phyloP scores from a whole-genome alignment of 257 asterid species.

The Galeopsis tetrahit region DNA sequence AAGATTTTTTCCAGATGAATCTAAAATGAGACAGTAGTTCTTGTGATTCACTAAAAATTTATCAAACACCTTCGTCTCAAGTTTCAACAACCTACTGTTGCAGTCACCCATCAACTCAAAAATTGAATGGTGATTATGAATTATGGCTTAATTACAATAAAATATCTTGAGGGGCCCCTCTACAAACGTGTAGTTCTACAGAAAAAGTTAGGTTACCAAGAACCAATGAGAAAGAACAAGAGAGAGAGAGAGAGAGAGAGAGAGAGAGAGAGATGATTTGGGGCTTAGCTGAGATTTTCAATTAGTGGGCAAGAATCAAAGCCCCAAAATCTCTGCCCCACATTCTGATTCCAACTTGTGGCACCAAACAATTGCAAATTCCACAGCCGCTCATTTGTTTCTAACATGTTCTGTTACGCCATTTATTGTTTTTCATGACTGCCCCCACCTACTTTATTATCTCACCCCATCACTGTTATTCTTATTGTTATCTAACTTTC shows the following conservation, averaged over 20 bases:
- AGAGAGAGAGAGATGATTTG: conserved; percentile 18
- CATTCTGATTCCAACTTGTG: conserved; percentile 46
- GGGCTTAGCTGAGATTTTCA: conserved; percentile 45
- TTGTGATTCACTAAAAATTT: too few relatives aligned
- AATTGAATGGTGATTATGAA: not conserved
- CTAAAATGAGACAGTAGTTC: too few relatives aligned
- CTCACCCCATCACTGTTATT: conserved; percentile 28
- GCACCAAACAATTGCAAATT: conserved; percentile 36
- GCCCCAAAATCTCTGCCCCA: conserved; percentile 36
- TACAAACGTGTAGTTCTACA: conserved; percentile 1
- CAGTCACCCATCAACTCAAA: not conserved
- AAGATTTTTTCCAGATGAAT: too few relatives aligned
- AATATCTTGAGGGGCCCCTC: not conserved
- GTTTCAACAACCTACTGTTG: not conserved
- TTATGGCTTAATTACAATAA: not conserved
- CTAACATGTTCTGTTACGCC: not conserved
- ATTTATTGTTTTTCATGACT: conserved; percentile 19
- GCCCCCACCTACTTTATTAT: conserved; percentile 21
- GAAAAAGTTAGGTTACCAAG: not conserved
- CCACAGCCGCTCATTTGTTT: conserved; percentile 13
- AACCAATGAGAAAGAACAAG: not conserved
- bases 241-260: not conserved
- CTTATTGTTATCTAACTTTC: conserved; percentile 12
- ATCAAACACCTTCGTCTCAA: not conserved
- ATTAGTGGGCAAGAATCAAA: conserved; percentile 48